Evolutionary conservation across 208 protist genomes (phyloP).

Genomic region (Tritrichomonas foetus): DNA sequence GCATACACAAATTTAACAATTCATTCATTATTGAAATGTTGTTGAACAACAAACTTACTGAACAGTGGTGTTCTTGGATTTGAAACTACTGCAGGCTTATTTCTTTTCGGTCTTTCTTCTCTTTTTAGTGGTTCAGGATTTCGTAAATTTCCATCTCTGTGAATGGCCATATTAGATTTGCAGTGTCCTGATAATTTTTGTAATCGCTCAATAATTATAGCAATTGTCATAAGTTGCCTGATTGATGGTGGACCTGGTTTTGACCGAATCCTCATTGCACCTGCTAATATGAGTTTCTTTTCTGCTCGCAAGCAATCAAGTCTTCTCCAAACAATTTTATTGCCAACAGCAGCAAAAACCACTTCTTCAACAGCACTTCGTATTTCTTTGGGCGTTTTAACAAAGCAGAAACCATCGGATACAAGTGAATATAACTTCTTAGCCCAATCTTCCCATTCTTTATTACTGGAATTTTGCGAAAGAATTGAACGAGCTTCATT

Average conservation of each 20-base stretch:
- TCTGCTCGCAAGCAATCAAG: neutral
- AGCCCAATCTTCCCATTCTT: slow-evolving; percentile 30
- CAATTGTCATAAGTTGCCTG: neutral
- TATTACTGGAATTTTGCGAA: neutral
- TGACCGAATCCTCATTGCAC: neutral
- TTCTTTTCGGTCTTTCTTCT: no score
- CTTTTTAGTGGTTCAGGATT: no score
- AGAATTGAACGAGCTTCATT: neutral
- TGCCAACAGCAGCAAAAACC: neutral
- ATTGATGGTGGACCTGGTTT: neutral
- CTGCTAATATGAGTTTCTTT: neutral
- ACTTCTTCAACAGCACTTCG: neutral
- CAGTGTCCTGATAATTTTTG: neutral
- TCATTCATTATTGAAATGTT: no score
- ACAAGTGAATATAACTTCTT: neutral
- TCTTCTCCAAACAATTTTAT: neutral
- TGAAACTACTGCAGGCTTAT: no score
- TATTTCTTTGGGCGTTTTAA: neutral
- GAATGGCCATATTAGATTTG: neutral
- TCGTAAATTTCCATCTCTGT: neutral
- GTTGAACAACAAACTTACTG: no score
- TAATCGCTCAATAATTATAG: neutral
- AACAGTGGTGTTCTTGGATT: no score
- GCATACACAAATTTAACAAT: no score
- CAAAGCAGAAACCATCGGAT: neutral